Percentiles rank a stretch among this genome's conserved stretches.
Conservation (phyloP, 345 rosid species). For the Brassica carinata region DNA sequence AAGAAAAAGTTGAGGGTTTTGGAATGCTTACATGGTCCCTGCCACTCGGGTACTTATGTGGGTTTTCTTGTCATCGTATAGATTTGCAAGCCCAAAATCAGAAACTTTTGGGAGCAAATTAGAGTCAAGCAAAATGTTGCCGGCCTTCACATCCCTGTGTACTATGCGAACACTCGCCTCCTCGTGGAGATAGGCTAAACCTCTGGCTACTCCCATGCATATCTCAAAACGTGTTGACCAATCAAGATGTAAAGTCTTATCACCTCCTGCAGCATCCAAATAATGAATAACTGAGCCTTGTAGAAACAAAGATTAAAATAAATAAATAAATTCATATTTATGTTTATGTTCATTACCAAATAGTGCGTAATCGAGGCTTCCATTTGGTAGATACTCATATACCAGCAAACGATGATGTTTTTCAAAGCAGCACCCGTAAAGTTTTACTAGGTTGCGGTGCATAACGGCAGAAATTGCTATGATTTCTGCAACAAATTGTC, state of each 20-base stretch:
- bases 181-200: background rate
- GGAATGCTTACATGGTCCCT: background rate
- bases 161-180: background rate
- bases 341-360: slow-evolving; percentile 26
- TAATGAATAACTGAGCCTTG: background rate
- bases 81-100: too few relatives aligned
- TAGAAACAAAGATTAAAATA: background rate
- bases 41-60: background rate
- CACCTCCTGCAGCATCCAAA: background rate
- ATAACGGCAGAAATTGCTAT: slow-evolving; percentile 41
- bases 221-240: background rate
- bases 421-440: slow-evolving; percentile 38
- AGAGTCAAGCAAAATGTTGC: too few relatives aligned
- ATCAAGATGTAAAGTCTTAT: background rate
- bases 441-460: slow-evolving; percentile 45
- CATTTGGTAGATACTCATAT: slow-evolving; percentile 37
- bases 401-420: too few relatives aligned
- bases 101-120: too few relatives aligned
- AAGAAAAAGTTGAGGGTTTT: background rate
- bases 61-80: too few relatives aligned
- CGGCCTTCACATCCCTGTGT: background rate
- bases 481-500: slow-evolving; percentile 51
- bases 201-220: background rate
- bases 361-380: slow-evolving; percentile 50
- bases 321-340: background rate